Base-by-base conservation (phyloP, 768 basidiomycete genomes). In the Hericium coralloides region DNA sequence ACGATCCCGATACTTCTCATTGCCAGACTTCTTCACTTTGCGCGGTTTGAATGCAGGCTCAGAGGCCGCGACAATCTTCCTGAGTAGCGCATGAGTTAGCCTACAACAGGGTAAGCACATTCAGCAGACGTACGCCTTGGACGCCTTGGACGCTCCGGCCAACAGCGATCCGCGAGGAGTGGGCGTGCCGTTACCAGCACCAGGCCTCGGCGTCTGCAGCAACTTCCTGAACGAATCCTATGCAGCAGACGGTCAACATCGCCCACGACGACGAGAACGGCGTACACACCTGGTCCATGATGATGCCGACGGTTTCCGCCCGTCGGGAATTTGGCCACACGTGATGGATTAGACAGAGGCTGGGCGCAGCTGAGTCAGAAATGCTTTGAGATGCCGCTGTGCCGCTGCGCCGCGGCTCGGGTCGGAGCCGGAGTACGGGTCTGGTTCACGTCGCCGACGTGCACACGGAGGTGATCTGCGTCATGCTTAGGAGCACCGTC, bases 11-110 rank as follows among this genome's bases (percentile, higher is more conserved):
- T 92, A 92, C 59, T 50, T 50, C 43, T 72, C 76, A 17, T 69
- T 65, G 12, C 79, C 79, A 0, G 70, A 59, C 7, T 67, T 59
- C 72, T 85, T 89, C 41, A 92, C 75, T 63, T 86, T 90, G 52
- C 92, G 78, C 12, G 92, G 92, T 64, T 91, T 91, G 70, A 94
- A 93, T 0, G 80, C 77, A 18, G 87, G 81, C 58, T 84, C 73
- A 1, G 80, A 76, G 12, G 80, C 66, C 55, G 77, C 73, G 20
- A 78, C 67, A 3, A 73, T 68, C 66, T 81, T 82, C 56, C 80
- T 81, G 38, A 10, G 14, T 37, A 25, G 31, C n/a, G 36, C 12
- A 39, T 22, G 22, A 20, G 23, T 18, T 38, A 39, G n/a, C 48
- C 25, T 25, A 20, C 45, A 52, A 23, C 25, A 51, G 4, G 15